A percentile compares a stretch with the other conserved stretches of the same genome.
Evolutionary conservation across 345 rosid genomes (phyloP).

Genomic region (Rubroshorea leprosula): DNA sequence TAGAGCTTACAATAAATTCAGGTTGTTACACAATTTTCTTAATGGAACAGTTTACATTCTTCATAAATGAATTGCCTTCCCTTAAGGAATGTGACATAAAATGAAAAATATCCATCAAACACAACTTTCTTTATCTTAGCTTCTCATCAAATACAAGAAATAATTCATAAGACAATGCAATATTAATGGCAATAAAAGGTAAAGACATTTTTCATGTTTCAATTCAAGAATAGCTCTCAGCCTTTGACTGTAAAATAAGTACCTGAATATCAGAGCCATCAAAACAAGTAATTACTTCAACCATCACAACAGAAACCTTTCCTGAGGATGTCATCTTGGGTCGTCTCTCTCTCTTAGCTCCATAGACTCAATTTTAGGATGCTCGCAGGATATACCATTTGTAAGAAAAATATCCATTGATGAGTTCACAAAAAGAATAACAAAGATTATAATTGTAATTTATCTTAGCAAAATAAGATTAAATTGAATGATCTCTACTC

Average conservation of each 20-base stretch:
- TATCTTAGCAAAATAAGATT: no score
- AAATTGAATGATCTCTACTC: no score
- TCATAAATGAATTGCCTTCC: no score
- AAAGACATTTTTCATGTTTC: background rate
- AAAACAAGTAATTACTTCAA: constrained; percentile 78
- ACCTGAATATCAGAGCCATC: constrained; percentile 80
- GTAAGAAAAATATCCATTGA: constrained; percentile 6
- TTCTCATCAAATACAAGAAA: background rate
- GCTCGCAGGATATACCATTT: constrained; percentile 63
- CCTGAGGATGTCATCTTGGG: constrained; percentile 50
- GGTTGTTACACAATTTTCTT: no score
- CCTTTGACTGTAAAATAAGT: background rate
- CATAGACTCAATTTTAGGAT: constrained; percentile 62
- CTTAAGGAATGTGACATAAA: no score
- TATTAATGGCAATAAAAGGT: background rate
- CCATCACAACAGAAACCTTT: constrained; percentile 66
- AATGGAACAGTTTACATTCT: no score
- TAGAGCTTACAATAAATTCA: no score
- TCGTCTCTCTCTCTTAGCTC: constrained; percentile 61
- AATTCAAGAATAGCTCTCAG: background rate
- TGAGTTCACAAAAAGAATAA: no score
- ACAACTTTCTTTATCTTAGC: background rate
- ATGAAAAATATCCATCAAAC: no score
- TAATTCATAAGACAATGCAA: background rate
- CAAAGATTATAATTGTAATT: no score